Evolutionary conservation across 441 rosid genomes (phyloP), one percentile per base, ranked within the genome.

Genomic region (Isatis lusitanica): DNA sequence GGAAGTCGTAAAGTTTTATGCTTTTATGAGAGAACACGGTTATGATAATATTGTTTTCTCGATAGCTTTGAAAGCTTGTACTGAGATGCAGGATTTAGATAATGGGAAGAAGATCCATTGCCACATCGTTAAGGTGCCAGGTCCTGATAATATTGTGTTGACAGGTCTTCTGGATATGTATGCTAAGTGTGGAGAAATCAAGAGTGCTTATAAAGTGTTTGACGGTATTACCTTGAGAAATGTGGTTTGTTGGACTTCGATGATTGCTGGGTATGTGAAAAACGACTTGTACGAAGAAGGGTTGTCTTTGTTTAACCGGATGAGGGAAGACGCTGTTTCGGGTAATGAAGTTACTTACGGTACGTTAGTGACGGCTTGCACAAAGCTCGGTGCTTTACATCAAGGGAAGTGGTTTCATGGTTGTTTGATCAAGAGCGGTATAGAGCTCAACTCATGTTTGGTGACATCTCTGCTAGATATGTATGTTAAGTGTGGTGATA

Each of bases 331-430:
- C 9, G 21, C 69, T 62, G 81, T 82, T 53, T 79, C 30, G 30
- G 82, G 84, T 38, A 88, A 88, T 55, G 84, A 86, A 57, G 67
- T 69, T 74, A 88, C 90, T 1, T 78, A 80, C 5, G 86, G 84
- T 36, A 81, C 82, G 69, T 63, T 88, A 72, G 66, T 81, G 31
- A 74, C 79, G 8, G 93, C 87, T 10, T 88, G 90, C 52, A 73
- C 83, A 26, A 88, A 83, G 83, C 75, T 85, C 61, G 77, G 85
- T 18, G 81, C 82, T 70, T 75, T 77, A 78, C 89, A 88, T 75
- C 93, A 88, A 76, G 92, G 90, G 56, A 86, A 75, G 78, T 86
- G 87, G 88, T 70, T 82, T 42, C 93, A 88, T 69, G 85, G 89
- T n/a, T 82, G 74, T 79, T 66, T 81, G 73, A 77, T 85, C 18